Percentiles rank a stretch among this genome's conserved stretches.
Evolutionary conservation across 495 filamentous ascomycete genomes (phyloP).

Genomic region (Lentithecium fluviatile): DNA sequence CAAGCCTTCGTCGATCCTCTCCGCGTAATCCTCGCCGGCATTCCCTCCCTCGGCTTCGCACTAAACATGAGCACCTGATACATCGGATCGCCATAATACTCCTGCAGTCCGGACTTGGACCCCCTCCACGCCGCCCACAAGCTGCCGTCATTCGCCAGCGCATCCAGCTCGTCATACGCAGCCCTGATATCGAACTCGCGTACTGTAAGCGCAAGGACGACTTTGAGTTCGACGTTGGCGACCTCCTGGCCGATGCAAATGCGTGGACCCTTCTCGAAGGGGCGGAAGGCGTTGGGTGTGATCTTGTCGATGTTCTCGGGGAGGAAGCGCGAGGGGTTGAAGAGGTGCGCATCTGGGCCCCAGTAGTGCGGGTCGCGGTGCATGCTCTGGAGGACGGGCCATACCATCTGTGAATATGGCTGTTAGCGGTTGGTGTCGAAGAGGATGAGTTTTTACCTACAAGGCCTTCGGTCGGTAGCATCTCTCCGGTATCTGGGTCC

Average conservation of each 20-base stretch:
- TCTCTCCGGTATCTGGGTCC: conserved; percentile 36
- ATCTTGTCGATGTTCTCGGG: conserved; percentile 18
- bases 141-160: conserved; percentile 24
- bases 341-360: conserved; percentile 16
- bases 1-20: not conserved
- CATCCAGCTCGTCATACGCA: conserved; percentile 34
- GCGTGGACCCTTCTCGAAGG: conserved; percentile 39
- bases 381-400: conserved; percentile 28
- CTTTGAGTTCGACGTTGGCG: conserved; percentile 40
- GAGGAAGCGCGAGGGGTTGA: conserved; percentile 32
- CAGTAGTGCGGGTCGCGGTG: conserved; percentile 27
- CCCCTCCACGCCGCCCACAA: conserved; percentile 22
- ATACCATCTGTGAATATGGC: conserved; percentile 21
- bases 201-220: conserved; percentile 38
- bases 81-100: conserved; percentile 30
- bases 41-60: conserved; percentile 38
- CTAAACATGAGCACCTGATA: conserved; percentile 35
- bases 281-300: conserved; percentile 32
- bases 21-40: conserved; percentile 34
- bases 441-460: not conserved
- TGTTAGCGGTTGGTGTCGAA: not conserved
- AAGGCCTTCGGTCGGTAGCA: conserved; percentile 38
- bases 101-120: conserved; percentile 21
- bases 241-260: conserved; percentile 46
- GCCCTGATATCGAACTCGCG: conserved; percentile 35